A percentile compares a stretch with the other conserved stretches of the same genome.
Conservation (phyloP, 1,284 basidiomycete genomes). For the Limonomyces culmigenus region DNA sequence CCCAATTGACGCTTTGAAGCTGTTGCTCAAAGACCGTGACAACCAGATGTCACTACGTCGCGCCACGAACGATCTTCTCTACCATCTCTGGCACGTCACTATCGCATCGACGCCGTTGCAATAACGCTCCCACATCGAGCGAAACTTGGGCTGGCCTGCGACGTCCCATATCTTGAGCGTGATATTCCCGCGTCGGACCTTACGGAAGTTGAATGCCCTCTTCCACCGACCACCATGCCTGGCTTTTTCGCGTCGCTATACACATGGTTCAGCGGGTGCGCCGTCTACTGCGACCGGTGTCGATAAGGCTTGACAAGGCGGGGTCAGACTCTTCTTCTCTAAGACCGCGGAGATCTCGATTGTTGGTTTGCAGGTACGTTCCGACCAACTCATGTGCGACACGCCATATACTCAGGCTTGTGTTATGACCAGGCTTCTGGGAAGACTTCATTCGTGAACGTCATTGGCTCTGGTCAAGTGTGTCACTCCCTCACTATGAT, state of each 20-base stretch:
- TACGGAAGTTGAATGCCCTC: too few species aligned
- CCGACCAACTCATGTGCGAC: neutral
- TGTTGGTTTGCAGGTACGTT: conserved; percentile 73
- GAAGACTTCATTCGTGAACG: conserved; percentile 89
- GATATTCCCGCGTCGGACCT: too few species aligned
- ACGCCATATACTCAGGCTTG: conserved; percentile 4
- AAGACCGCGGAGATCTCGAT: conserved; percentile 87
- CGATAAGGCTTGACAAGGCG: neutral
- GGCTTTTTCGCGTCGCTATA: conserved; percentile 51
- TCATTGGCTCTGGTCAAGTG: conserved; percentile 75
- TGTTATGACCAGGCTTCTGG: conserved; percentile 59
- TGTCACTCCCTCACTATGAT: conserved; percentile 7
- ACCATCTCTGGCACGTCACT: too few species aligned
- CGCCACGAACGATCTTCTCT: too few species aligned
- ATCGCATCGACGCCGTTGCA: conserved; percentile 91
- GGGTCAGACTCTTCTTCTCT: conserved; percentile 61
- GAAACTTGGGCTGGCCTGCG: conserved; percentile 91
- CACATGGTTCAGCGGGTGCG: conserved; percentile 49
- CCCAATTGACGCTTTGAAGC: too few species aligned
- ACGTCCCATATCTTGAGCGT: too few species aligned
- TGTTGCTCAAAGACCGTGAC: too few species aligned
- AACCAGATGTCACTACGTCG: too few species aligned
- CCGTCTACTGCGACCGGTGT: neutral
- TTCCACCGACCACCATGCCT: conserved; percentile 24
- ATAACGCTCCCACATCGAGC: conserved; percentile 90